Conservation (phyloP, 2,329 filamentous ascomycete genomes). For the Alternaria triticimaculans region DNA sequence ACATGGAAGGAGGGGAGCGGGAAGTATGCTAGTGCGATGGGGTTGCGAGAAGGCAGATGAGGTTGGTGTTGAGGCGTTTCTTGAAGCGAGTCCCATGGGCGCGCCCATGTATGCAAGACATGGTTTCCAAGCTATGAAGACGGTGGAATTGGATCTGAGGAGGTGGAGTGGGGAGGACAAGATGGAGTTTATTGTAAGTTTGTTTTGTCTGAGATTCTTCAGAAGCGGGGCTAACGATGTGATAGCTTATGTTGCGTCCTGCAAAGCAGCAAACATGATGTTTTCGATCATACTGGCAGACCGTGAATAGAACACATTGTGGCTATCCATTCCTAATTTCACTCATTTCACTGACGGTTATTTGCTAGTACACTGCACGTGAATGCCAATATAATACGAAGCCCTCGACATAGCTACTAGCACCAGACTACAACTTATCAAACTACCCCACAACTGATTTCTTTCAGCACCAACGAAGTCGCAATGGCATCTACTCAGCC, state of each 20-base stretch:
- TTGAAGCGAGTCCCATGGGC: conserved; percentile 45
- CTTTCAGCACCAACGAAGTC: fast-evolving
- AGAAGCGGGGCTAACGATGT: background rate
- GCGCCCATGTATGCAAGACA: conserved; percentile 41
- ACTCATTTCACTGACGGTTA: background rate
- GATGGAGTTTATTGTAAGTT: conserved; percentile 41
- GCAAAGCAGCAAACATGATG: background rate
- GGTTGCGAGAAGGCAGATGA: conserved; percentile 42
- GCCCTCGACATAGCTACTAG: background rate
- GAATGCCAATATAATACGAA: background rate
- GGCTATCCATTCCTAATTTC: background rate
- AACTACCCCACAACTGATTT: background rate
- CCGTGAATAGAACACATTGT: background rate
- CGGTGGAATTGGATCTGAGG: conserved; percentile 39
- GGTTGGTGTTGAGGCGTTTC: conserved; percentile 37
- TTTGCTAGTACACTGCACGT: background rate
- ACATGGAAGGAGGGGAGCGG: conserved; percentile 43
- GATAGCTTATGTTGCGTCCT: conserved; percentile 7
- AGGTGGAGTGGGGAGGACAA: conserved; percentile 35
- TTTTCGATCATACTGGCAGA: background rate
- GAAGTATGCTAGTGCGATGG: conserved; percentile 41
- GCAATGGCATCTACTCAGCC: background rate
- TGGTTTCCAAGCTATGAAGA: conserved; percentile 38
- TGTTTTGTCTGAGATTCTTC: background rate
- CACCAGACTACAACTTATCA: background rate